Evolutionary conservation across 2,329 filamentous ascomycete species (phyloP).

Genomic region (Calycina herbarum): DNA sequence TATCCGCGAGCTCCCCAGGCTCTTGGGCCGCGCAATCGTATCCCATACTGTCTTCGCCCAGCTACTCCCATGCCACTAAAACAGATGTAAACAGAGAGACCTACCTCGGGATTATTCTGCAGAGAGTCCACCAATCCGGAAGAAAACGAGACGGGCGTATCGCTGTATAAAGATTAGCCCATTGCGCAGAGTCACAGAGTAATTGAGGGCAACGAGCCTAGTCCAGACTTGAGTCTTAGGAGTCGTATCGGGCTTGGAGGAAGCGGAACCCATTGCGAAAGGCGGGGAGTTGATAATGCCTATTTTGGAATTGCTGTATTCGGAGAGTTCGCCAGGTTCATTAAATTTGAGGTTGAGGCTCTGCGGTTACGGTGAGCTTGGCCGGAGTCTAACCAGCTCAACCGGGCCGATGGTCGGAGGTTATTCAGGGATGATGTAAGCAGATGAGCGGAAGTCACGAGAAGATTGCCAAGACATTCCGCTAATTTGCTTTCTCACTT

Average conservation of each 20-base stretch:
- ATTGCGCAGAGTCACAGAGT: background rate
- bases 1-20: background rate
- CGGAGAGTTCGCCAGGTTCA: constrained; percentile 9
- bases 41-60: background rate
- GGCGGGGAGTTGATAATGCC: constrained; percentile 16
- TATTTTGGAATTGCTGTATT: constrained; percentile 13
- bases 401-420: background rate
- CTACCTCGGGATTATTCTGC: constrained; percentile 83
- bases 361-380: background rate
- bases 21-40: background rate
- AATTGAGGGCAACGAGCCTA: constrained; percentile 23
- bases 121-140: constrained; percentile 79
- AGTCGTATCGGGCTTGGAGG: constrained; percentile 33
- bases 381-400: background rate
- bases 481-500: background rate
- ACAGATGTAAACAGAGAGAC: constrained; percentile 21
- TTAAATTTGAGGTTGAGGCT: constrained; percentile 24
- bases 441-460: background rate
- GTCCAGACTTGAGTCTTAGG: constrained; percentile 36
- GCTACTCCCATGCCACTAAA: background rate
- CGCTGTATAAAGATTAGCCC: constrained; percentile 42
- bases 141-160: constrained; percentile 70
- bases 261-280: constrained; percentile 35
- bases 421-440: background rate
- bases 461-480: background rate